phyloP scores from a whole-genome alignment of 2,329 filamentous ascomycete species.

The Rhynchosporium agropyri region DNA sequence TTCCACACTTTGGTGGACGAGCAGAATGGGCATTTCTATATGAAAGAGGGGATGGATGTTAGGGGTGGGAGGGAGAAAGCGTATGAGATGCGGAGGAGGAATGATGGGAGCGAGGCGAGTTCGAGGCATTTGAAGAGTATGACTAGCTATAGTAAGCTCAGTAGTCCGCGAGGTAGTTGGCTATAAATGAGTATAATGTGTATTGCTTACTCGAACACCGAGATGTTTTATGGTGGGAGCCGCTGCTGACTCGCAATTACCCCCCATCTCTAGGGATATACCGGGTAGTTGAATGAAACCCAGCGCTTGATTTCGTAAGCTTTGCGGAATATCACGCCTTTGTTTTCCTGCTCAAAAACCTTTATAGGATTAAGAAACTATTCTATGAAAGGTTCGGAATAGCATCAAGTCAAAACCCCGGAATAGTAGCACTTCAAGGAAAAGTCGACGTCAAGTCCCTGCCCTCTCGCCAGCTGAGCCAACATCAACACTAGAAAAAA shows the following conservation, averaged over 20 bases:
- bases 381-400: too few relatives aligned
- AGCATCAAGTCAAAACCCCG: too few relatives aligned
- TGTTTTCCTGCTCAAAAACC: too few relatives aligned
- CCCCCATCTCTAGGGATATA: not conserved
- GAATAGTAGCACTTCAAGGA: too few relatives aligned
- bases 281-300: too few relatives aligned
- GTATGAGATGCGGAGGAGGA: constrained; percentile 24
- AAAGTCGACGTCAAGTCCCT: not conserved
- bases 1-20: constrained; percentile 51
- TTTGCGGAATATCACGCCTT: not conserved
- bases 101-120: constrained; percentile 5
- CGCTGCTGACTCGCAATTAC: not conserved
- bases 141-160: constrained; percentile 34
- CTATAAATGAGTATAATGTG: constrained; percentile 16
- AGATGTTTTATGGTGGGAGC: not conserved
- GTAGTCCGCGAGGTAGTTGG: constrained; percentile 30
- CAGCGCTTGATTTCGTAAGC: constrained; percentile 3
- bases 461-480: not conserved
- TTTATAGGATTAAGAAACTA: too few relatives aligned
- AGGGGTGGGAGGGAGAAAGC: constrained; percentile 19
- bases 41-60: constrained; percentile 47
- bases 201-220: not conserved
- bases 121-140: constrained; percentile 21
- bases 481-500: not conserved
- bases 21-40: constrained; percentile 55